Evolutionary conservation across 75 land plant species (phyloP), one percentile per base, ranked within the genome.

Genomic region (Adiantum capillusveneris): DNA sequence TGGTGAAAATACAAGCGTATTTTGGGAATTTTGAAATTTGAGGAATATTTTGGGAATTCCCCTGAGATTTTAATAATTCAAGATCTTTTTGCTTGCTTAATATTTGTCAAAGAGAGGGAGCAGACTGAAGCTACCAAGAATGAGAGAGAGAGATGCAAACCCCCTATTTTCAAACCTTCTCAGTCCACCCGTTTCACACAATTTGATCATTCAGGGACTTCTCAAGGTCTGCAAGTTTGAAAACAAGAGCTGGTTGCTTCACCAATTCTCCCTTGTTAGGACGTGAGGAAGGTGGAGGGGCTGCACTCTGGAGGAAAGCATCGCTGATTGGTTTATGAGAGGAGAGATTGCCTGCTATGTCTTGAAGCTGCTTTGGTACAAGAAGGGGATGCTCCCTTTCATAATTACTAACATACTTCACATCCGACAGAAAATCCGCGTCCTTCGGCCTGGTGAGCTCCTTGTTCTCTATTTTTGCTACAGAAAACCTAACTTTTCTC

Each of bases 321-420:
- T 34, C 37, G 9, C 37, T 34, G 7, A 34, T 9, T 34, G 37
- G 37, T 34, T 34, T 34, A 34, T 34, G 37, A 5, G 37, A 34
- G 37, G 49, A 46, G 49, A 46, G 5, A 13, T 7, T 7, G 3
- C 5, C 2, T 20, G 14, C 5, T 7, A n/a, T 14, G 14, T 46
- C 49, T 34, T 50, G 36, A n/a, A 68, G 37, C n/a, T 41, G 29
- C 49, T 59, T 60, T 19, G 70, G 70, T 39, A 58, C 29, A 21
- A 60, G 21, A 18, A 59, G 30, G 0, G 70, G 70, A 44, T 68
- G 61, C 53, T 60, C 63, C 20, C 59, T 68, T 28, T 68, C 70
- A 51, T 68, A 68, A 6, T 29, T 49, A 36, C 70, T 68, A 3
- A 68, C 49, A 22, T n/a, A 22, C 28, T 36, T 41, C 29, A 37